Conservation (phyloP, 2,329 filamentous ascomycete genomes). For the Pestalotiopsis sp. region DNA sequence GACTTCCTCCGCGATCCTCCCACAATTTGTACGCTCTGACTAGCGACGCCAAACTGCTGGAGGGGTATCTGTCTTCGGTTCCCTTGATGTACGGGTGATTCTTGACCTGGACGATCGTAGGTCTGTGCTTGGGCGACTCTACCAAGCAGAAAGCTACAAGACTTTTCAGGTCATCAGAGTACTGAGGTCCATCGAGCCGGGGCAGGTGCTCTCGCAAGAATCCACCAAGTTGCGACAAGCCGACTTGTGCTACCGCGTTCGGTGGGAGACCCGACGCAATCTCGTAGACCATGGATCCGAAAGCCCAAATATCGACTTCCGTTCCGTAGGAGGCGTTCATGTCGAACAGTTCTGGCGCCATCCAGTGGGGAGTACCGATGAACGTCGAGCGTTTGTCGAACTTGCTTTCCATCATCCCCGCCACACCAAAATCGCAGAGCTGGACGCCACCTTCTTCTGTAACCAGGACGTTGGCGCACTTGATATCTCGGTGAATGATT, state of each 20-base stretch:
- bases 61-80: constrained; percentile 65
- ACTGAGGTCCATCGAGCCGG: constrained; percentile 70
- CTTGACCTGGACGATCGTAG: constrained; percentile 70
- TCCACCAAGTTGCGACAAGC: constrained; percentile 54
- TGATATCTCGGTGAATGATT: constrained; percentile 73
- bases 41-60: constrained; percentile 63
- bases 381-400: constrained; percentile 79
- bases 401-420: constrained; percentile 75
- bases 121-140: constrained; percentile 68
- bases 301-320: constrained; percentile 83
- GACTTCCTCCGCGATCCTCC: constrained; percentile 74
- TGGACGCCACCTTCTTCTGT: constrained; percentile 78
- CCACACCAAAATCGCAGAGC: constrained; percentile 84
- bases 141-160: constrained; percentile 75
- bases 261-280: constrained; percentile 79
- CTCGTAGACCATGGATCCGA: constrained; percentile 79
- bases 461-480: constrained; percentile 79
- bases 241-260: constrained; percentile 60
- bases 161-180: constrained; percentile 69
- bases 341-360: constrained; percentile 79
- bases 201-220: constrained; percentile 66
- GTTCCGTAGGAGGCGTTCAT: constrained; percentile 67
- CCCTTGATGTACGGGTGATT: constrained; percentile 70
- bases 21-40: constrained; percentile 75
- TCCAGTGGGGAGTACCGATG: constrained; percentile 84